Evolutionary conservation across 192 early-diverging fungal genomes (phyloP), one percentile per base, ranked within the genome.

Genomic region (Rhizophagus clarus): DNA sequence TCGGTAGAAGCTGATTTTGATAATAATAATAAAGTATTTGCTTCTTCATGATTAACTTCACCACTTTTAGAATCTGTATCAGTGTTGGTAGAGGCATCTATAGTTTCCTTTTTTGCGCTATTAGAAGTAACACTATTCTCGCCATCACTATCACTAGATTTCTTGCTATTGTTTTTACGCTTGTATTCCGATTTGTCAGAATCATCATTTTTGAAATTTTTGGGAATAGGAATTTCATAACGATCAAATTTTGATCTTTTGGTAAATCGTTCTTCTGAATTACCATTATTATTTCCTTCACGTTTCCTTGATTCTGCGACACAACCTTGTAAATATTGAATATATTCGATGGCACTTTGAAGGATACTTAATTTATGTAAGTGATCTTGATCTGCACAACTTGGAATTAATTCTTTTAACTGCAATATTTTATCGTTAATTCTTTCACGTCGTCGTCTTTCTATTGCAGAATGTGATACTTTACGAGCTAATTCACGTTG

Each of bases 381-480:
- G 72, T 90, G 87, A 61, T 90, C 90, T 80, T 88, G 88, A 70
- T 89, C 86, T 1, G 87, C 84, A 81, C 92, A 94, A 17, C 87
- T 75, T 2, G 95, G 95, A 22, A 96, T 90, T 8, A 97, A 84
- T 32, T 85, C 81, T 82, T 92, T 93, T 40, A 97, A 88, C 63
- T 93, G 89, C 56, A 91, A 79, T 34, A 97, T 93, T 81, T 93
- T 91, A 73, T 92, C 90, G 81, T 97, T 97, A 80, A 94, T 97
- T 32, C 93, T 88, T 75, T 96, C 94, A 31, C 96, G 92, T 49
- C 95, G 90, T 56, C 92, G 85, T 5, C 95, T 88, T 83, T 97
- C 96, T 77, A 95, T 96, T 0, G 90, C 92, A 24, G 93, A 94
- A 71, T 97, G 96, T 4, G 94, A 93, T 14, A 92, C 88, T 74